A percentile compares a stretch with the other conserved stretches of the same genome.
These are phyloP conservation scores for Pugionium dolabratum DNA, from an alignment of 345 rosid species.

Conservation along the genomic window DNA sequence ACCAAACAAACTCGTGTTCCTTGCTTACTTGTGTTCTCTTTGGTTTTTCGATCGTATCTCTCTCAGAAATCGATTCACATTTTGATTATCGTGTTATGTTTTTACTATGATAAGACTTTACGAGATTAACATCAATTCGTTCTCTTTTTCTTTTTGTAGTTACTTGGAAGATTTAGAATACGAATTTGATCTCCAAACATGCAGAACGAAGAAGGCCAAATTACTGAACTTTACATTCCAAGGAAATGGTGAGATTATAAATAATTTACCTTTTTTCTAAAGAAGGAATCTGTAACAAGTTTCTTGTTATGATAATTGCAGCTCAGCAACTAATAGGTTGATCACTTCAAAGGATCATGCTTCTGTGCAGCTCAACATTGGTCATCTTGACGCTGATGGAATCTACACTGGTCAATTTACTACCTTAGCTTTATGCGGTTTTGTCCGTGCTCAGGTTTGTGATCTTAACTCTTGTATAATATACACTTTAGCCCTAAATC, in stretches of 20 bases:
- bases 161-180: neutral
- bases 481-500: neutral
- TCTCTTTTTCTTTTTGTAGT: conserved; percentile 6
- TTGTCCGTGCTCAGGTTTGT: conserved; percentile 63
- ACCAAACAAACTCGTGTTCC: no score
- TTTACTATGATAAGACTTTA: no score
- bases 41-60: no score
- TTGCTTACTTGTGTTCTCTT: no score
- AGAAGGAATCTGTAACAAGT: no score
- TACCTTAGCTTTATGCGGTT: conserved; percentile 68
- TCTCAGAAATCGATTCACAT: no score
- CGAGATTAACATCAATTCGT: neutral
- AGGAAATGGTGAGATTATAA: conserved; percentile 58
- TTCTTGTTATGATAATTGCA: conserved; percentile 21
- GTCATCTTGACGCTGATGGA: conserved; percentile 60
- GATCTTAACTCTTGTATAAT: neutral
- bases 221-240: conserved; percentile 79
- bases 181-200: conserved; percentile 43
- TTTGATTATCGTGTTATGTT: no score
- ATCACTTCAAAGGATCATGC: conserved; percentile 60
- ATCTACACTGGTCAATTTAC: conserved; percentile 49
- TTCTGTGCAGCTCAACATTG: conserved; percentile 48
- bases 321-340: conserved; percentile 68
- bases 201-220: conserved; percentile 89
- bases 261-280: no score